Conservation (phyloP, 108 stramenopile species). For the Skeletonema menzelii region DNA sequence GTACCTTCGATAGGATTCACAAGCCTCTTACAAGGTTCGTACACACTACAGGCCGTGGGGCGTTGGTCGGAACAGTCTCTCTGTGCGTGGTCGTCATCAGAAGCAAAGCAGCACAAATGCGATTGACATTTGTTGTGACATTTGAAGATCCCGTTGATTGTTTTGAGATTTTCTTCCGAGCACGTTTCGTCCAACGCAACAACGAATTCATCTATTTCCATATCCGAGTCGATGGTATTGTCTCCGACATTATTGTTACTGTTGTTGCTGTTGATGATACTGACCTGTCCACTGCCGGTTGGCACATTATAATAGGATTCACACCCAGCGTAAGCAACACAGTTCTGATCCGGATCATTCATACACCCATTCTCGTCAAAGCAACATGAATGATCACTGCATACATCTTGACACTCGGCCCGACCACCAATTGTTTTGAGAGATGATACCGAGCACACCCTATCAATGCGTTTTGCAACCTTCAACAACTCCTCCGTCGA, state of each 20-base stretch:
- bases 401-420: constrained; percentile 20
- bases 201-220: constrained; percentile 12
- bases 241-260: background rate
- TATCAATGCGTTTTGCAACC: constrained; percentile 24
- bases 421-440: constrained; percentile 11
- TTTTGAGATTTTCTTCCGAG: constrained; percentile 7
- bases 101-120: constrained; percentile 11
- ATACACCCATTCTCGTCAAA: constrained; percentile 24
- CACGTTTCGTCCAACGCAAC: constrained; percentile 9
- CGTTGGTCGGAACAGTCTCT: background rate
- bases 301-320: constrained; percentile 12
- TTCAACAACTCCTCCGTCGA: constrained; percentile 7
- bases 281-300: background rate
- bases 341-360: constrained; percentile 19
- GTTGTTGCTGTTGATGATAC: background rate
- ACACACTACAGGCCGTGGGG: constrained; percentile 5
- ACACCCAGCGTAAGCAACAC: constrained; percentile 37
- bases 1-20: constrained; percentile 3
- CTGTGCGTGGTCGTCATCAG: background rate
- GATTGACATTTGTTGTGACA: constrained; percentile 20
- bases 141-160: constrained; percentile 10
- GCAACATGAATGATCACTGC: constrained; percentile 30
- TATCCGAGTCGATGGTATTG: background rate
- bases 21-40: constrained; percentile 9
- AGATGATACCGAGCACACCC: constrained; percentile 16